phyloP scores from a whole-genome alignment of 176 grass and related monocot species.

The Carex cristatella region DNA sequence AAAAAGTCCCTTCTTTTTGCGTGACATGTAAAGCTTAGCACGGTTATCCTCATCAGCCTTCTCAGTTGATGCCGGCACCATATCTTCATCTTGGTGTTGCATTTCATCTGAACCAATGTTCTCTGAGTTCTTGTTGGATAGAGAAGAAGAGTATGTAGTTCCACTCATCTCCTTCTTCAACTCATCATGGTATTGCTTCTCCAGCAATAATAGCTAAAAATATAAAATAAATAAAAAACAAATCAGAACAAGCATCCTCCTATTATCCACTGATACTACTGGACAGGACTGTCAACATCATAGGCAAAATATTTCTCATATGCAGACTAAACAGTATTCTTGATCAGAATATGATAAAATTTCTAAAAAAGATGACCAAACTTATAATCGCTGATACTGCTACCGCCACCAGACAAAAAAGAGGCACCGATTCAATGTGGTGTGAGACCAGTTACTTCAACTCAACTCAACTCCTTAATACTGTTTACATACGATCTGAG shows the following conservation, averaged over 20 bases:
- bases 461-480: neutral
- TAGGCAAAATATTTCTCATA: too few species aligned
- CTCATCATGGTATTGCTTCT: conserved; percentile 92
- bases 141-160: conserved; percentile 43
- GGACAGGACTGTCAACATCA: neutral
- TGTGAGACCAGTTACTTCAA: neutral
- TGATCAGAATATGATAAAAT: neutral
- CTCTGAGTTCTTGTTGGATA: conserved; percentile 45
- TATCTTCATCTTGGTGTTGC: conserved; percentile 23
- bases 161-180: conserved; percentile 77
- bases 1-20: conserved; percentile 51
- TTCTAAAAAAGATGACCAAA: neutral
- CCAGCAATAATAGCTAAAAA: conserved; percentile 62
- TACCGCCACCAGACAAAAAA: neutral
- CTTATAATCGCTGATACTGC: neutral
- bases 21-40: conserved; percentile 51
- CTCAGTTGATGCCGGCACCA: neutral
- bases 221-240: neutral
- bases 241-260: neutral
- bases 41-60: conserved; percentile 30
- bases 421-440: neutral
- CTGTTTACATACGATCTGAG: neutral
- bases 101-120: conserved; percentile 26
- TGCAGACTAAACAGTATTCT: neutral
- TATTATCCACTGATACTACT: neutral